Conservation (phyloP, 2,329 filamentous ascomycete species). For the Ceratocystiopsis minuta region DNA sequence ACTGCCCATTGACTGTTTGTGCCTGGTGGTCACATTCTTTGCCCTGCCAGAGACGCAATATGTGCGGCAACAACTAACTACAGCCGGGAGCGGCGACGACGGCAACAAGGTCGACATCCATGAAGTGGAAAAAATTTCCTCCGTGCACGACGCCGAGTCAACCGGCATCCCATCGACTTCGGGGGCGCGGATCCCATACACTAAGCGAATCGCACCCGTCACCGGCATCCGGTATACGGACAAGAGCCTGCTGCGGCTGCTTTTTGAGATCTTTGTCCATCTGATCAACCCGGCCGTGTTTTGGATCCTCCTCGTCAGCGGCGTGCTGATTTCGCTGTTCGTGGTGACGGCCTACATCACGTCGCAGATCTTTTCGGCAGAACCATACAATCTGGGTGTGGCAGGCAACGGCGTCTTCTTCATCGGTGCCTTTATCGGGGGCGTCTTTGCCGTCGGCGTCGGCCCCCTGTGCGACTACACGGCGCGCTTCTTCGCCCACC, state of each 20-base stretch:
- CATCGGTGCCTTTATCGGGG: constrained; percentile 21
- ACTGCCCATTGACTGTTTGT: constrained; percentile 14
- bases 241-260: constrained; percentile 6
- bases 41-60: constrained; percentile 15
- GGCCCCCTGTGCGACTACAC: constrained; percentile 11
- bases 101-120: neutral
- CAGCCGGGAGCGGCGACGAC: neutral
- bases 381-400: constrained; percentile 18
- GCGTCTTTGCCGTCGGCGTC: constrained; percentile 18
- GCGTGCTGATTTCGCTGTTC: constrained; percentile 8
- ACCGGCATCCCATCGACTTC: too few relatives aligned
- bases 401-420: constrained; percentile 24
- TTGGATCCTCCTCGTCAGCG: constrained; percentile 11
- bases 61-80: neutral
- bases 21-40: constrained; percentile 11
- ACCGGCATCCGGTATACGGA: constrained; percentile 4
- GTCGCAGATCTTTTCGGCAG: constrained; percentile 9
- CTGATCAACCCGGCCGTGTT: constrained; percentile 10
- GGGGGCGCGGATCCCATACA: neutral
- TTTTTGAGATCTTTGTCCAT: constrained; percentile 8
- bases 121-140: neutral
- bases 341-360: constrained; percentile 9
- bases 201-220: neutral
- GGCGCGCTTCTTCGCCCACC: constrained; percentile 4
- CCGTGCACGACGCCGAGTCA: neutral